A percentile compares a stretch with the other conserved stretches of the same genome.
Evolutionary conservation across 108 stramenopile species (phyloP).

Genomic region (Schizochytrium sp.): DNA sequence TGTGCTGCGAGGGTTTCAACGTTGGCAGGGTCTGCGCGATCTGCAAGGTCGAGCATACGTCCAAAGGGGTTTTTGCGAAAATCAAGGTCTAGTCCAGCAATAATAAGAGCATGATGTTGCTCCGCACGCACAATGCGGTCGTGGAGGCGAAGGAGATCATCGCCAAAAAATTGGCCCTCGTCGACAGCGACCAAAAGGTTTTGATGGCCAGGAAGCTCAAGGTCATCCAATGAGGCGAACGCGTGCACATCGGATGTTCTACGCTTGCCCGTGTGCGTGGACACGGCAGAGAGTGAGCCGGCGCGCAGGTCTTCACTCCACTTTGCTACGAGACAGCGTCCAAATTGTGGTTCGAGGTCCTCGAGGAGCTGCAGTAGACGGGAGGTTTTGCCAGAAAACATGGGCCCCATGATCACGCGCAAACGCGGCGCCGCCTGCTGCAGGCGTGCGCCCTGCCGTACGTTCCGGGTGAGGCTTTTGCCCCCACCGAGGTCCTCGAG

Average conservation of each 20-base stretch:
- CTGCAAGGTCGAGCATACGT: not conserved
- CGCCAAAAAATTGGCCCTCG: not conserved
- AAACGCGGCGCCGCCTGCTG: no score
- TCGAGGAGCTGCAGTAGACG: not conserved
- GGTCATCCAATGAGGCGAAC: not conserved
- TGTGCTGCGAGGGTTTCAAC: not conserved
- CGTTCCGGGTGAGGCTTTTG: no score
- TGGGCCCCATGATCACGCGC: not conserved
- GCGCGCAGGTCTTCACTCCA: not conserved
- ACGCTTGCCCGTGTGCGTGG: not conserved
- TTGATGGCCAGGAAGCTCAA: not conserved
- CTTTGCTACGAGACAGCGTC: not conserved
- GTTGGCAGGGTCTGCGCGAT: not conserved
- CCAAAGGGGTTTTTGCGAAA: not conserved
- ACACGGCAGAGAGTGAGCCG: not conserved
- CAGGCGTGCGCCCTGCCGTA: no score
- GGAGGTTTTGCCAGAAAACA: not conserved
- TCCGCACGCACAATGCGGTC: not conserved
- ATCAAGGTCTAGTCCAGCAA: not conserved
- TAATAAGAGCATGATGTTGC: not conserved
- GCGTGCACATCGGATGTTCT: not conserved
- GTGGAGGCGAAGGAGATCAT: not conserved
- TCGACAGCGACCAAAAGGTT: not conserved
- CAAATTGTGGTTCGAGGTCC: not conserved
- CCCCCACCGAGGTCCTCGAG: not conserved